These are phyloP conservation scores for Scedosporium apiospermum DNA, from an alignment of 2,329 filamentous ascomycete species.

Conservation along the genomic window DNA sequence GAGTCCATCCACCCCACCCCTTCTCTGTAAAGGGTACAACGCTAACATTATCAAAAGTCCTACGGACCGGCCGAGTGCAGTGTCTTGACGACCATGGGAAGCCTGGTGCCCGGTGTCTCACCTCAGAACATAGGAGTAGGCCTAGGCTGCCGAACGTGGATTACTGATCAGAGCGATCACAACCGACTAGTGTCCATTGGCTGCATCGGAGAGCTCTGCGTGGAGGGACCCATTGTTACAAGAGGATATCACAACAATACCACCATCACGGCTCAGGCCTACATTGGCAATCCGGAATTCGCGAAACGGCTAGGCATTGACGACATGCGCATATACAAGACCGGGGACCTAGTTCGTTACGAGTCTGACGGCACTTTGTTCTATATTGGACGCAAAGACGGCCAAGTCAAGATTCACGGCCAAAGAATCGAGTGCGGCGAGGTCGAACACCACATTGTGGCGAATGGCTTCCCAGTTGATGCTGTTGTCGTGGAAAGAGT, in stretches of 20 bases:
- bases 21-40: no score
- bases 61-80: constrained; percentile 47
- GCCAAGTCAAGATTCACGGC: constrained; percentile 47
- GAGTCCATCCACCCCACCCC: no score
- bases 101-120: constrained; percentile 20
- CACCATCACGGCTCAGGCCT: constrained; percentile 16
- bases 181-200: constrained; percentile 10
- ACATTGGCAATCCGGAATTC: background rate
- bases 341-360: constrained; percentile 34
- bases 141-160: constrained; percentile 1
- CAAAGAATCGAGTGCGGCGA: constrained; percentile 36
- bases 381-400: constrained; percentile 41
- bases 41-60: no score
- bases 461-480: constrained; percentile 13
- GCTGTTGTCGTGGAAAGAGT: constrained; percentile 26
- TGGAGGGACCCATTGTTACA: constrained; percentile 35
- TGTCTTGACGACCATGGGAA: constrained; percentile 39
- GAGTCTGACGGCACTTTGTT: constrained; percentile 26
- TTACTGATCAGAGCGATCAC: constrained; percentile 6
- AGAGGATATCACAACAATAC: constrained; percentile 35
- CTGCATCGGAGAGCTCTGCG: constrained; percentile 14
- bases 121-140: constrained; percentile 6
- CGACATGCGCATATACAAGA: constrained; percentile 25
- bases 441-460: constrained; percentile 9
- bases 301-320: no score